These are phyloP conservation scores for Chiua sp. DNA, from an alignment of 1,284 basidiomycete species.

Conservation along the genomic window DNA sequence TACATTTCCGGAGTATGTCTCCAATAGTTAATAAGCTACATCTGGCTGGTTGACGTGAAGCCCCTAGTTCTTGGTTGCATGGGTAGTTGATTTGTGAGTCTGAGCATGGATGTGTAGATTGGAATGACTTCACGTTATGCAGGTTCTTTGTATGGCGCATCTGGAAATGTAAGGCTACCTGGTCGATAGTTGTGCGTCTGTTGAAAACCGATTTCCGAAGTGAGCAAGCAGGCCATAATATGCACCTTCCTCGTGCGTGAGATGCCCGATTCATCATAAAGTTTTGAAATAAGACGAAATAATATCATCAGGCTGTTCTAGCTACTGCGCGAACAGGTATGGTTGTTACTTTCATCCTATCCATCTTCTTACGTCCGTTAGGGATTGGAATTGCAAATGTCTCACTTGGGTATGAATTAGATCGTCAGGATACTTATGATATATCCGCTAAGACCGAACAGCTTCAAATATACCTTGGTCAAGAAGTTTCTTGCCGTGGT, in stretches of 20 bases:
- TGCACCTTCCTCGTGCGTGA: constrained; percentile 11
- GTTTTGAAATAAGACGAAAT: too few relatives aligned
- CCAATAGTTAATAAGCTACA: background rate
- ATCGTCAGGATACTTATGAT: too few relatives aligned
- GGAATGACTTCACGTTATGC: background rate
- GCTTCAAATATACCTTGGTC: background rate
- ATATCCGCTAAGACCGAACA: too few relatives aligned
- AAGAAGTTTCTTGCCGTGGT: constrained; percentile 3
- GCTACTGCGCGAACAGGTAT: constrained; percentile 5
- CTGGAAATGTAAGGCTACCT: constrained; percentile 17
- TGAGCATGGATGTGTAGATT: background rate
- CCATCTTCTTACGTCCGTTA: background rate
- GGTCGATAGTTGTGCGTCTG: too few relatives aligned
- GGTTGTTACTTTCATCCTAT: too few relatives aligned
- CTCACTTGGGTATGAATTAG: constrained; percentile 8
- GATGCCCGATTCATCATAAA: too few relatives aligned
- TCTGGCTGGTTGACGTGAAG: too few relatives aligned
- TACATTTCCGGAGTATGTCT: constrained; percentile 6
- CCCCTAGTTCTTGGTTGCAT: constrained; percentile 6
- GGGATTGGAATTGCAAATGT: constrained; percentile 5
- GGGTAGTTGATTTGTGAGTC: constrained; percentile 9
- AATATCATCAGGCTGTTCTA: background rate
- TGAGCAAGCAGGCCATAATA: constrained; percentile 6
- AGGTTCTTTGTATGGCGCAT: constrained; percentile 19
- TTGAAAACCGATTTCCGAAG: too few relatives aligned